Percentiles rank a stretch among this genome's conserved stretches.
phyloP scores from a whole-genome alignment of 2,329 filamentous ascomycete genomes.

The Phyllosticta citribraziliensis region DNA sequence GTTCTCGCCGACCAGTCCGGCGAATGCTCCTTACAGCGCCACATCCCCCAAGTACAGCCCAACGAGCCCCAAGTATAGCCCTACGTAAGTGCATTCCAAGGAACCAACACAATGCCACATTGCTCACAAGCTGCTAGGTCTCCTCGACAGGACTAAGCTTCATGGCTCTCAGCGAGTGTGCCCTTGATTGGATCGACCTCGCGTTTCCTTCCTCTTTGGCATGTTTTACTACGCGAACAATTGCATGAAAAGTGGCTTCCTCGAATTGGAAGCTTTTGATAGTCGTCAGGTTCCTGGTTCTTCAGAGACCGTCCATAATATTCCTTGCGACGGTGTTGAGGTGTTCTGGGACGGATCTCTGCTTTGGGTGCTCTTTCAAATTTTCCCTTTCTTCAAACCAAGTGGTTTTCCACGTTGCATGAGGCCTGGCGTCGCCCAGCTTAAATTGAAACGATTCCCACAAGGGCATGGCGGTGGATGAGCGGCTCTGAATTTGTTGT shows the following conservation, averaged over 20 bases:
- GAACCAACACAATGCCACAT: neutral
- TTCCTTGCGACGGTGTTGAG: neutral
- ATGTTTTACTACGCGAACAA: neutral
- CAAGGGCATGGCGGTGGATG: neutral
- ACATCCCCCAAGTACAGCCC: slow-evolving; percentile 38
- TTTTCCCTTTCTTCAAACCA: neutral
- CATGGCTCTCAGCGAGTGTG: neutral
- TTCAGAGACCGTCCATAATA: neutral
- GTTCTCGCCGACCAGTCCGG: slow-evolving; percentile 27
- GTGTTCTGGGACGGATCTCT: neutral
- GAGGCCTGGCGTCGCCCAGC: neutral
- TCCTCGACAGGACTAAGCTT: slow-evolving; percentile 7
- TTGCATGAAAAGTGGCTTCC: neutral
- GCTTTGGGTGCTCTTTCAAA: neutral
- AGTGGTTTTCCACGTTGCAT: neutral
- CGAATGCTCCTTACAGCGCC: slow-evolving; percentile 25
- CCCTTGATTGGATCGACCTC: slow-evolving; percentile 8
- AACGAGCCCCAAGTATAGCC: slow-evolving; percentile 33
- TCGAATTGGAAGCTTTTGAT: neutral
- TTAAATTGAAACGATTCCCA: neutral
- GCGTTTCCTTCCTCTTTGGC: neutral
- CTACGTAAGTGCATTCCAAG: slow-evolving; percentile 21
- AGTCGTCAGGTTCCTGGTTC: neutral
- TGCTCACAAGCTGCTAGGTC: neutral
- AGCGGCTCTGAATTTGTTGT: neutral